Evolutionary conservation across 2,329 filamentous ascomycete genomes (phyloP).

Genomic region (Ascochyta pisi): DNA sequence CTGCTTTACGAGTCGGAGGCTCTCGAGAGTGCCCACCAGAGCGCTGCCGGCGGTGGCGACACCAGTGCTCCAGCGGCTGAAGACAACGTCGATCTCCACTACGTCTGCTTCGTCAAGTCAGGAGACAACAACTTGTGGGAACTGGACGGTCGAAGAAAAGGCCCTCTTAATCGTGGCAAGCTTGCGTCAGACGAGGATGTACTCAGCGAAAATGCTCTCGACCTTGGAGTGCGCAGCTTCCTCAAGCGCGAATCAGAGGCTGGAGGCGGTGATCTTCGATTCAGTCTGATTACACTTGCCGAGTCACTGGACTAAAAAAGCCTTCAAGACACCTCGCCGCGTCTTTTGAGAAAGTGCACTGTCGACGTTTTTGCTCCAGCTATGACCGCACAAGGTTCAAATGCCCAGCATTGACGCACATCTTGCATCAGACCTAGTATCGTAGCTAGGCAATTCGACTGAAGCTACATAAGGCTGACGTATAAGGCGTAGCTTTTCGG

Average conservation of each 20-base stretch:
- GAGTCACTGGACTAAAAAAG: conserved; percentile 58
- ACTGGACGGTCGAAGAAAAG: conserved; percentile 76
- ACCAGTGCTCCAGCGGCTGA: conserved; percentile 78
- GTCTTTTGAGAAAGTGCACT: background rate
- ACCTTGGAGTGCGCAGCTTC: conserved; percentile 70
- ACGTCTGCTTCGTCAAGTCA: conserved; percentile 90
- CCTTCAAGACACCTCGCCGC: background rate
- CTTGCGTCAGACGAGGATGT: conserved; percentile 56
- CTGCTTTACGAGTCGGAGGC: conserved; percentile 78
- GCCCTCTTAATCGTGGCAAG: conserved; percentile 69
- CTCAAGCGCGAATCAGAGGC: conserved; percentile 63
- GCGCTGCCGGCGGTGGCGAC: conserved; percentile 78
- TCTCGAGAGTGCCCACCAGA: conserved; percentile 79
- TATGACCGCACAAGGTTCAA: background rate
- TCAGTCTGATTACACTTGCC: conserved; percentile 68
- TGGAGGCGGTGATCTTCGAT: conserved; percentile 65
- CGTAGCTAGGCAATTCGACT: background rate
- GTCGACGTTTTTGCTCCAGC: background rate
- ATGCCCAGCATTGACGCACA: background rate
- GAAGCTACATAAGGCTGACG: background rate
- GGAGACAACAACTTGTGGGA: conserved; percentile 76
- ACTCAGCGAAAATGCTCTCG: conserved; percentile 73
- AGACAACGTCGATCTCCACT: conserved; percentile 91
- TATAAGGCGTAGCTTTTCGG: background rate
- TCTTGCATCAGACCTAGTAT: background rate